Percentiles rank a stretch among this genome's conserved stretches.
These are phyloP conservation scores for Abrus pulchellus DNA, from an alignment of 306 rosid genomes.

Conservation along the genomic window DNA sequence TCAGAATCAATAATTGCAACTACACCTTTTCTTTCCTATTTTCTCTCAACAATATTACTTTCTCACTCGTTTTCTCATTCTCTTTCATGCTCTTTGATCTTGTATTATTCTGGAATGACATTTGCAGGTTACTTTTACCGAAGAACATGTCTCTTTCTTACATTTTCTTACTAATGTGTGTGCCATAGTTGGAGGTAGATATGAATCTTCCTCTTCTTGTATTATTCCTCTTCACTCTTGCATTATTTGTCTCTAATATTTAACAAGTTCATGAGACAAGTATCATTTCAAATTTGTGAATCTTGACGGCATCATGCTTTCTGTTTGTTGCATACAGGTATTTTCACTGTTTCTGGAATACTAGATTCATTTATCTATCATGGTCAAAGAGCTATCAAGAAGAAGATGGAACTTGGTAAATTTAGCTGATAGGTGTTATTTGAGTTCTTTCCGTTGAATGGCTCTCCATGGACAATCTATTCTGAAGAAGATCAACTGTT, in stretches of 20 bases:
- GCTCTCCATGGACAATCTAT: constrained; percentile 52
- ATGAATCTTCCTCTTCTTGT: constrained; percentile 6
- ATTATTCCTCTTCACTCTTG: constrained; percentile 13
- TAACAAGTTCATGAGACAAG: not conserved
- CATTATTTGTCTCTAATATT: constrained; percentile 19
- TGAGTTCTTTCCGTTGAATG: constrained; percentile 53
- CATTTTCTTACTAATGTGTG: constrained; percentile 97
- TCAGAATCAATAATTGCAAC: constrained; percentile 27
- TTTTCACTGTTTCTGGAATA: constrained; percentile 95
- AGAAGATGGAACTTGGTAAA: constrained; percentile 98
- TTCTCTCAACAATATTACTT: not conserved
- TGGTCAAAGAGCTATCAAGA: constrained; percentile 94
- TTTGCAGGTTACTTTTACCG: constrained; percentile 86
- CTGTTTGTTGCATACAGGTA: constrained; percentile 63
- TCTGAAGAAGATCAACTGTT: constrained; percentile 50
- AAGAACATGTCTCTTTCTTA: constrained; percentile 85
- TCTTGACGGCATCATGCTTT: constrained; percentile 30
- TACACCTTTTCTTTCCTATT: constrained; percentile 30
- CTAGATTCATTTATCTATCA: constrained; percentile 95
- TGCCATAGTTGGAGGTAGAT: constrained; percentile 96
- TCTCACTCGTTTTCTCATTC: not conserved
- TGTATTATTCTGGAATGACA: constrained; percentile 27
- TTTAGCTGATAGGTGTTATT: constrained; percentile 65
- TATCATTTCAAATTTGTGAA: constrained; percentile 32
- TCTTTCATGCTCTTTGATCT: constrained; percentile 12